phyloP scores from a whole-genome alignment of 1,139 yeast genomes.

The Yamadazyma buinensis region DNA sequence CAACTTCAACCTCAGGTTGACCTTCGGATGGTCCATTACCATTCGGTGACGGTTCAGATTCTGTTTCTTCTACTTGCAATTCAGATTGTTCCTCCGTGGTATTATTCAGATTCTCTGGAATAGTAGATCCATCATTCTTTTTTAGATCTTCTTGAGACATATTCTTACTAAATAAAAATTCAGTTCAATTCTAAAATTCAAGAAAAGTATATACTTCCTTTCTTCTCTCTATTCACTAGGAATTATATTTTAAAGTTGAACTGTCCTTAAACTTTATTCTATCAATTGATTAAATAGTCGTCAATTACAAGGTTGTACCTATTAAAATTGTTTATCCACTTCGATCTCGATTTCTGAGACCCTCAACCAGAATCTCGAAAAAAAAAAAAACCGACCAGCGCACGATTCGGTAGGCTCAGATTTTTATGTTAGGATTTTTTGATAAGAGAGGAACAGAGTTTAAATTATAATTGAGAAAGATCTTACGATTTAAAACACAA shows the following conservation, averaged over 20 bases:
- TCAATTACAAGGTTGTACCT: too few relatives aligned
- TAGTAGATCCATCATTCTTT: slow-evolving; percentile 4
- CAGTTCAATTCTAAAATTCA: too few relatives aligned
- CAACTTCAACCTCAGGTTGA: background rate
- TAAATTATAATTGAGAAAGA: background rate
- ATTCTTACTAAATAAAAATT: background rate
- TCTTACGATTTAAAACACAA: background rate
- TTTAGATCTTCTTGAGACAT: slow-evolving; percentile 8
- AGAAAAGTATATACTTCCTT: too few relatives aligned
- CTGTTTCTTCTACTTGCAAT: slow-evolving; percentile 1
- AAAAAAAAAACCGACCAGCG: background rate
- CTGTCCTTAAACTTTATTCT: too few relatives aligned
- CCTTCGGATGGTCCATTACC: slow-evolving; percentile 1
- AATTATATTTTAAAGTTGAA: too few relatives aligned
- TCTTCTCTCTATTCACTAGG: too few relatives aligned
- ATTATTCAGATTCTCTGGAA: background rate
- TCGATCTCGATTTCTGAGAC: background rate
- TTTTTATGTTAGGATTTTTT: too few relatives aligned
- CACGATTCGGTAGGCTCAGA: background rate
- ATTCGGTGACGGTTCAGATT: slow-evolving; percentile 5
- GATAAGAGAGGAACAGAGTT: background rate
- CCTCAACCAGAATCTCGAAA: too few relatives aligned
- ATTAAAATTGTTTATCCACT: slow-evolving; percentile 1
- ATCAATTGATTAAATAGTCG: too few relatives aligned
- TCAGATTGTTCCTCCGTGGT: background rate